Conservation (phyloP, 495 filamentous ascomycete species). For the Thozetella sp. region DNA sequence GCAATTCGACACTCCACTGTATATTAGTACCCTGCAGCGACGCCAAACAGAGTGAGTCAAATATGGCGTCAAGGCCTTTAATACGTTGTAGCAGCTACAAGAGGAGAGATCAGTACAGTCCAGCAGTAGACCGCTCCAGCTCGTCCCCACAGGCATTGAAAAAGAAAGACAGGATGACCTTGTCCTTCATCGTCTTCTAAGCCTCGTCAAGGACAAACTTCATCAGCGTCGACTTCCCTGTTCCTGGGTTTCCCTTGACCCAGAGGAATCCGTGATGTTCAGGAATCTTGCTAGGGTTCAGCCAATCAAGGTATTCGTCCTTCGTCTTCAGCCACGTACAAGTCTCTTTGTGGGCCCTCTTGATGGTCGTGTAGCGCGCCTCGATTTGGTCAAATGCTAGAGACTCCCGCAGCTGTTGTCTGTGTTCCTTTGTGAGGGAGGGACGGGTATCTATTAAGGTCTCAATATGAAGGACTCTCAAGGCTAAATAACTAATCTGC, state of each 20-base stretch:
- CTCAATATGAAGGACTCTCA: neutral
- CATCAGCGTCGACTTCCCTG: conserved; percentile 53
- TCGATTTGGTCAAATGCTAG: conserved; percentile 39
- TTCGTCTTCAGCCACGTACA: conserved; percentile 50
- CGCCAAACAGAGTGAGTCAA: conserved; percentile 15
- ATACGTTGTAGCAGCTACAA: conserved; percentile 27
- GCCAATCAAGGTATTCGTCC: conserved; percentile 45
- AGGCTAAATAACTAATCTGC: neutral
- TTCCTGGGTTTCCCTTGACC: conserved; percentile 59
- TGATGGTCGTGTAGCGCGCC: conserved; percentile 34
- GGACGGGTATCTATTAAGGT: too few relatives aligned
- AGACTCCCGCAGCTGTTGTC: conserved; percentile 21
- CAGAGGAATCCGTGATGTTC: conserved; percentile 55
- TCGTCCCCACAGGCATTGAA: conserved; percentile 35
- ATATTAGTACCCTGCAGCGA: conserved; percentile 13
- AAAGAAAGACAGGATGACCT: conserved; percentile 23
- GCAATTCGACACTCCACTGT: conserved; percentile 23
- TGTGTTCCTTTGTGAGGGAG: conserved; percentile 12
- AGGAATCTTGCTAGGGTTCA: conserved; percentile 28
- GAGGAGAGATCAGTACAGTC: conserved; percentile 59
- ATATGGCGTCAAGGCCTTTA: conserved; percentile 21
- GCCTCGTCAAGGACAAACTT: conserved; percentile 25
- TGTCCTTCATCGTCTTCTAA: conserved; percentile 9
- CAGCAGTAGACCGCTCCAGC: conserved; percentile 50
- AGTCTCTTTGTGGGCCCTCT: conserved; percentile 38